These are phyloP conservation scores for Rhynchospora pubera DNA, from an alignment of 176 grass and related monocot species.

Conservation along the genomic window DNA sequence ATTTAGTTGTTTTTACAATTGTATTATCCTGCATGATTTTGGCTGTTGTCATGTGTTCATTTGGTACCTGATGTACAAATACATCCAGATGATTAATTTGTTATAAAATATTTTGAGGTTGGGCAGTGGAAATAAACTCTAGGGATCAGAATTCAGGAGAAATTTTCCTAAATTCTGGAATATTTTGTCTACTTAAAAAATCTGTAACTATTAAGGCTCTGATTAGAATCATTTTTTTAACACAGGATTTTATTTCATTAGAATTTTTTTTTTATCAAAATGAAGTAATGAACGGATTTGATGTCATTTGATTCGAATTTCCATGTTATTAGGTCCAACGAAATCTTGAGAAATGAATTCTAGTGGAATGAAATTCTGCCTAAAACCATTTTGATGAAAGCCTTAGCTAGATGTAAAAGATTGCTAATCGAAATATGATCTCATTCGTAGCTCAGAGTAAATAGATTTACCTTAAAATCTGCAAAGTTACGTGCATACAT, in stretches of 20 bases:
- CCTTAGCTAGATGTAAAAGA: not conserved
- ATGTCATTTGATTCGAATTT: too few species aligned
- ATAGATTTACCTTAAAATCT: not conserved
- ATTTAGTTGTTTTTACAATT: not conserved
- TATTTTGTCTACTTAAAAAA: not conserved
- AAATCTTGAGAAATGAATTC: too few species aligned
- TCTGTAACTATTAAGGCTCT: not conserved
- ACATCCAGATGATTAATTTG: not conserved
- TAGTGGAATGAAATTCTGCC: too few species aligned
- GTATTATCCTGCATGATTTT: not conserved
- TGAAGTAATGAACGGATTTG: too few species aligned
- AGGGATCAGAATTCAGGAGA: not conserved
- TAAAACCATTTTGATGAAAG: too few species aligned
- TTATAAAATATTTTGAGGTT: not conserved
- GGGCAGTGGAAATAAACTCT: not conserved
- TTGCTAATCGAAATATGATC: not conserved
- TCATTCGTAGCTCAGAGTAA: not conserved
- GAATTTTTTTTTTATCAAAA: too few species aligned
- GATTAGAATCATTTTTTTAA: too few species aligned
- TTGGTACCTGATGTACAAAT: not conserved
- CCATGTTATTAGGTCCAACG: too few species aligned
- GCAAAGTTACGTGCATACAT: not conserved
- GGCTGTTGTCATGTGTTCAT: not conserved
- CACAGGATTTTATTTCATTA: too few species aligned
- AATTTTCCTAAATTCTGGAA: not conserved